Evolutionary conservation across 108 stramenopile genomes (phyloP).

Genomic region (Hondaea fermentalgiana): DNA sequence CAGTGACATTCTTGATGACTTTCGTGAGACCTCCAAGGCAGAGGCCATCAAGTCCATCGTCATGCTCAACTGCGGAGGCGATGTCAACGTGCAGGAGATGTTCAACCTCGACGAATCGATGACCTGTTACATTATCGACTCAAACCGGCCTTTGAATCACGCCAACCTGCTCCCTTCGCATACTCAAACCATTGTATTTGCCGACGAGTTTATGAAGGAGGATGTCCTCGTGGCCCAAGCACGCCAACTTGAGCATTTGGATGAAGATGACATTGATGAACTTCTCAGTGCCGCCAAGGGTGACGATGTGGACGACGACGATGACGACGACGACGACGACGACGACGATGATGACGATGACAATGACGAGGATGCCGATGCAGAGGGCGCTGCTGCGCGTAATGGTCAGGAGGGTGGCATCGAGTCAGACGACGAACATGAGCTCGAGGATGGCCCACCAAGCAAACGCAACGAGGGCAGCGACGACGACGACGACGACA

Average conservation of each 20-base stretch:
- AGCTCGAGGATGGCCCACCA: background rate
- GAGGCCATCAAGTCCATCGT: conserved; percentile 4
- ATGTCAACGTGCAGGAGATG: background rate
- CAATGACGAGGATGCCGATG: background rate
- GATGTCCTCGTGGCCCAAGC: background rate
- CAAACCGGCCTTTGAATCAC: background rate
- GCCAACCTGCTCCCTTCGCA: background rate
- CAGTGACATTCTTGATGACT: background rate
- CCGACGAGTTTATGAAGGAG: background rate
- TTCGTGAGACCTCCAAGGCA: background rate
- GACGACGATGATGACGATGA: background rate
- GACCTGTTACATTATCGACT: background rate
- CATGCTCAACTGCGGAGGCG: conserved; percentile 16
- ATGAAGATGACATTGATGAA: background rate
- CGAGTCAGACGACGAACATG: background rate
- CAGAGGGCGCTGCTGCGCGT: background rate
- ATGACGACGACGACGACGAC: background rate
- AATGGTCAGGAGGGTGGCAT: background rate
- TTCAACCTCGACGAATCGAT: background rate
- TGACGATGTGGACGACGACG: background rate
- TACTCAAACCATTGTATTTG: background rate
- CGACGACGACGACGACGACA: background rate
- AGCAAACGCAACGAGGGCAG: background rate
- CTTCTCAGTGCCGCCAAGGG: background rate
- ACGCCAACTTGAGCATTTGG: background rate